These are phyloP conservation scores for Sphagnum tenellum DNA, from an alignment of 225 moss, liverwort and hornwort genomes.

Conservation along the genomic window DNA sequence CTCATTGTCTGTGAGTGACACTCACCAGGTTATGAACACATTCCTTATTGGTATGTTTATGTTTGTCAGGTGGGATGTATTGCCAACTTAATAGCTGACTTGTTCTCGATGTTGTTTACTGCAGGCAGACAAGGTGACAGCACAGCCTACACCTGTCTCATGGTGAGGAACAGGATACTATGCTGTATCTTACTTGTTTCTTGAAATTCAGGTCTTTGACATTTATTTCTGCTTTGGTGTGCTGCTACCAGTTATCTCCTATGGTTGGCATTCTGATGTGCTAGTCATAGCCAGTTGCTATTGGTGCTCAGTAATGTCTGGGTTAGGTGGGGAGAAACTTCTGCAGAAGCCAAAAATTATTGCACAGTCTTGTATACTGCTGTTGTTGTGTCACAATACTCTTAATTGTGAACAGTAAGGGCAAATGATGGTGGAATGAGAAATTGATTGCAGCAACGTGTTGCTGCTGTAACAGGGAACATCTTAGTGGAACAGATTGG, in stretches of 20 bases:
- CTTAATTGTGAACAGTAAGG: too few relatives aligned
- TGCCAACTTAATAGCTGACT: constrained; percentile 3
- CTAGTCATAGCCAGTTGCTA: too few relatives aligned
- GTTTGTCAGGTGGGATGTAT: not conserved
- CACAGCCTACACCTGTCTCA: constrained; percentile 80
- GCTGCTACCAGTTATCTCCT: too few relatives aligned
- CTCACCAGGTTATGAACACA: too few relatives aligned
- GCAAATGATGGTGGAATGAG: not conserved
- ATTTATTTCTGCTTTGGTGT: too few relatives aligned
- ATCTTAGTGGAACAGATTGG: constrained; percentile 75
- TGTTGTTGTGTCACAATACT: not conserved
- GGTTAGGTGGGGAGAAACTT: too few relatives aligned
- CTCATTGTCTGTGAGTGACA: not conserved
- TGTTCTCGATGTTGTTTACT: constrained; percentile 10
- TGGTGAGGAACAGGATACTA: constrained; percentile 44
- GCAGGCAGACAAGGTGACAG: constrained; percentile 81
- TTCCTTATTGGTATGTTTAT: too few relatives aligned
- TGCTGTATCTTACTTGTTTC: not conserved
- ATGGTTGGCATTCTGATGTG: too few relatives aligned
- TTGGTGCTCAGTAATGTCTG: too few relatives aligned
- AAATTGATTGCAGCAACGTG: not conserved
- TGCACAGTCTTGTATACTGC: not conserved
- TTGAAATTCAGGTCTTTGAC: not conserved
- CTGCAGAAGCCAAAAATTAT: too few relatives aligned
- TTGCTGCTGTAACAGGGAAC: constrained; percentile 47